Conservation (phyloP, 2,329 filamentous ascomycete species). For the Xylaria sp. region DNA sequence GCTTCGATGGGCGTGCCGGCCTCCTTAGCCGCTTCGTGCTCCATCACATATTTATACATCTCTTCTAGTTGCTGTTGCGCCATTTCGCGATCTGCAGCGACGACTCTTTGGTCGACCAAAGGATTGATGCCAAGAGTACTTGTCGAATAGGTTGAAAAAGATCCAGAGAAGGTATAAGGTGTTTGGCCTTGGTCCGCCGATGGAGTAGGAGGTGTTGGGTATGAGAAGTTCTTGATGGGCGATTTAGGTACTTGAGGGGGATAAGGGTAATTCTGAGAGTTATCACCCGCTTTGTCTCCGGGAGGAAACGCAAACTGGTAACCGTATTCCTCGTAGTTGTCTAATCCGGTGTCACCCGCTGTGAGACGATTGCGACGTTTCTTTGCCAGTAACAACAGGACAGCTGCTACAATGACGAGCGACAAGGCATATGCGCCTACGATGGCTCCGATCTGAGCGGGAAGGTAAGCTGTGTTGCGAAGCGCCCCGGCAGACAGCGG, state of each 20-base stretch:
- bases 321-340: constrained; percentile 45
- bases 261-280: constrained; percentile 37
- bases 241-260: constrained; percentile 51
- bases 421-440: constrained; percentile 84
- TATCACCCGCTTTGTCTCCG: constrained; percentile 38
- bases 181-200: constrained; percentile 44
- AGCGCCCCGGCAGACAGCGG: constrained; percentile 67
- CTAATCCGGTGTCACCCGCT: constrained; percentile 63
- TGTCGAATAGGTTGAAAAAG: constrained; percentile 59
- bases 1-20: constrained; percentile 62
- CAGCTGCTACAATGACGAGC: constrained; percentile 76
- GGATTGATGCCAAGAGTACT: constrained; percentile 69
- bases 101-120: constrained; percentile 79
- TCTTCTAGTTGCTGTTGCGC: constrained; percentile 86
- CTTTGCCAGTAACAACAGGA: constrained; percentile 70
- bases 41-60: constrained; percentile 91
- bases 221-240: constrained; percentile 61
- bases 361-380: constrained; percentile 62
- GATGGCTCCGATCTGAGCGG: constrained; percentile 84
- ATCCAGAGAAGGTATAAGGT: constrained; percentile 60
- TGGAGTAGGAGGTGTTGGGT: constrained; percentile 54
- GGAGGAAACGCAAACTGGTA: constrained; percentile 42
- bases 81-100: constrained; percentile 77
- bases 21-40: constrained; percentile 78
- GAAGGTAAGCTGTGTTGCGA: constrained; percentile 72